Base-by-base conservation (phyloP, 78 protist genomes). In the Speleostelium caveatum region DNA sequence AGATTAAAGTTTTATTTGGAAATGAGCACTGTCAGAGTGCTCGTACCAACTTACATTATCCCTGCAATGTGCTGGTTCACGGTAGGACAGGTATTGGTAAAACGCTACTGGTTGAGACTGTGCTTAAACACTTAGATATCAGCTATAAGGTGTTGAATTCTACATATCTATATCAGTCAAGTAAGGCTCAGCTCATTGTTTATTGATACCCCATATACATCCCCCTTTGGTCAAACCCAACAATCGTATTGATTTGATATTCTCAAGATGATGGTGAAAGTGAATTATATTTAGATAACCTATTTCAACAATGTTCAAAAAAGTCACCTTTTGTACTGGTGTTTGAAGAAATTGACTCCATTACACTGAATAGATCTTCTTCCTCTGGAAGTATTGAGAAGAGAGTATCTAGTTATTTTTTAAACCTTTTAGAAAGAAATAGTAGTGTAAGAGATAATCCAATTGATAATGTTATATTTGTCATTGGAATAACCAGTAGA, bases 221-320 rank as follows among this genome's bases (percentile, higher is more conserved):
- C 5, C 7, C 26, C 16, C 60, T 24, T 10, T 49, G 12, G 26
- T 30, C 14, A 24, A 36, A 6, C 21, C n/a, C 5, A 56, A 56
- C 26, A 17, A 21, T 3, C n/a, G 5, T 56, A 7, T 1, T 24
- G 7, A 59, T n/a, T 59, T 16, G n/a, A 28, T 21, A 28, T 41
- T 75, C 22, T 63, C n/a, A 8, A 78, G 90, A 80, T 80, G 90
- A 80, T 8, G 90, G 90, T 24, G 90, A 80, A 24, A 80, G 79
- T 14, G 90, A 80, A 26, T 38, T 51, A 69, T 69, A 39, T 36
- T 14, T 80, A 68, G 39, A 73, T 41, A 17, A 49, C 5, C 19
- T 80, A 69, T 45, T 80, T 22, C 21, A 24, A 26, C 45, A 49
- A 19, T 33, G 36, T 16, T 7, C 24, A 32, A 55, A 3, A 12